Conservation (phyloP, 768 basidiomycete genomes). For the Termitomyces sp. region DNA sequence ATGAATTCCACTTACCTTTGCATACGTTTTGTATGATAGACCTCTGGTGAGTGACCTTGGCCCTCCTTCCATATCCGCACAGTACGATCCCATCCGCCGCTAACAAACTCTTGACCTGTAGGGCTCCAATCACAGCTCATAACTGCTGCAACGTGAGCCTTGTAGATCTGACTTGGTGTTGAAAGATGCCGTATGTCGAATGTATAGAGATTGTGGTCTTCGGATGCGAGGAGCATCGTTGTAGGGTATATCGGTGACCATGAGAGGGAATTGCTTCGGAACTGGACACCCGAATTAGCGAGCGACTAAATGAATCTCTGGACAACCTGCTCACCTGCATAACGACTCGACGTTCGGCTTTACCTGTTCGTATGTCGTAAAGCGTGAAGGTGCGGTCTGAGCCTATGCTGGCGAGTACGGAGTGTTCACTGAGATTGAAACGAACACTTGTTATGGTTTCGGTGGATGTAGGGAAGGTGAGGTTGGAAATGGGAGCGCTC, state of each 20-base stretch:
- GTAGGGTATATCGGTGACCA: constrained; percentile 99
- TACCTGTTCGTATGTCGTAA: constrained; percentile 95
- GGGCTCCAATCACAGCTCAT: constrained; percentile 98
- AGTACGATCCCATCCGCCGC: constrained; percentile 95
- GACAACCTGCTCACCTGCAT: constrained; percentile 62
- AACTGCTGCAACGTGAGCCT: constrained; percentile 94
- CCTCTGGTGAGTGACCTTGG: constrained; percentile 75
- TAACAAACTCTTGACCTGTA: constrained; percentile 93
- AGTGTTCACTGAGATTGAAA: constrained; percentile 93
- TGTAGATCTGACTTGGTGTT: constrained; percentile 89
- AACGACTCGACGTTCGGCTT: constrained; percentile 86
- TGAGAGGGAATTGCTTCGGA: constrained; percentile 84
- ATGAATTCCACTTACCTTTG: constrained; percentile 58
- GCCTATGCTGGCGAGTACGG: constrained; percentile 92
- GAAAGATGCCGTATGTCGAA: constrained; percentile 89
- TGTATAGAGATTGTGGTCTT: constrained; percentile 98
- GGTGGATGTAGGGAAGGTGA: constrained; percentile 81
- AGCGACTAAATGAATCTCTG: background rate
- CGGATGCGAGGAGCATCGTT: constrained; percentile 87
- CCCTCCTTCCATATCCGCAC: constrained; percentile 91
- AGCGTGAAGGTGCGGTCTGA: constrained; percentile 94
- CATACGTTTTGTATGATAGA: constrained; percentile 99
- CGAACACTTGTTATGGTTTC: constrained; percentile 87
- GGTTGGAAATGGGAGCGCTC: constrained; percentile 80
- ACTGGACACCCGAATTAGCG: constrained; percentile 35